Base-by-base conservation (phyloP, 1,284 basidiomycete genomes). In the Marasmius tenuissimus region DNA sequence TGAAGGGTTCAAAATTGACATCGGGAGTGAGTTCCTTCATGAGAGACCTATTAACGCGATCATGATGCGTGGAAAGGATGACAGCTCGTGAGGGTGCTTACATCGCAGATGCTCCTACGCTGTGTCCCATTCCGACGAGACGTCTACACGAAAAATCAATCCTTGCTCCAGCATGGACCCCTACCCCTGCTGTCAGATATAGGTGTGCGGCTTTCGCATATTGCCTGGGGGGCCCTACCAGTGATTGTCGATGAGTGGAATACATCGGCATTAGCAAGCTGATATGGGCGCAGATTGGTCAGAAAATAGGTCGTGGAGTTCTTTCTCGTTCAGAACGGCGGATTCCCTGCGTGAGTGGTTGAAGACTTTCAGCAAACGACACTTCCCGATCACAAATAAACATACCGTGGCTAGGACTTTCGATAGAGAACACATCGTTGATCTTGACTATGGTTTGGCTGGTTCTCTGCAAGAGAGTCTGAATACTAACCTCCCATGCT, bases 101-200 rank as follows among this genome's bases (percentile, higher is more conserved):
- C 65, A 66, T 47, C 0, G 61, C 63, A 12, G 57, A 16, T 2
- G 63, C 65, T 8, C 65, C 65, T 12, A 63, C 35, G 39, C 59
- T 61, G 22, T 66, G 65, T 22, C 65, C 58, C n/a, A 66, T 61
- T 8, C 65, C 65, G 14, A 65, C 37, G 16, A 66, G 59, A 11
- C 60, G 54, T 20, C 52, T 47, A 7, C 12, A n/a, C 14, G 37
- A 45, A 14, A 63, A 57, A 38, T 63, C 59, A 5, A 60, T 11
- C 20, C 22, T n/a, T 9, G 59, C 47, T 20, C 57, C 61, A 47
- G 38, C 37, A 16, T 49, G 35, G 3, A 37, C 35, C 11, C 56
- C 51, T 4, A 37, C 35, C 11, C 56, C 51, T 4, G 55, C 52
- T 11, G 57, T 62, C 20, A 66, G 45, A 39, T 65, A 63, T 18